phyloP scores from a whole-genome alignment of 2,329 filamentous ascomycete species.

The Diplodia mutila region DNA sequence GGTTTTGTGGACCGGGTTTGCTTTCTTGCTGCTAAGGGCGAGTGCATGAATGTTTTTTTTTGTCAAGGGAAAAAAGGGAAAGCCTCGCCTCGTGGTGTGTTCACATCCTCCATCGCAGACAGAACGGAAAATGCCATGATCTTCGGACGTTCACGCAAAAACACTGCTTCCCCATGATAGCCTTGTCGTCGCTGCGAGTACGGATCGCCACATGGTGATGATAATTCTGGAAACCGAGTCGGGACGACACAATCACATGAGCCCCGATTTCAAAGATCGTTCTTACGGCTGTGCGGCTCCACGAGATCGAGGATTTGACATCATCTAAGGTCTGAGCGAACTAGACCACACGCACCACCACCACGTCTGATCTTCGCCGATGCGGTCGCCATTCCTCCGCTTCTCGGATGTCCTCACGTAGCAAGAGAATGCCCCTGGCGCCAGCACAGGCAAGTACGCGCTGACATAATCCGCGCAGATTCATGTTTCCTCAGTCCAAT shows the following conservation, averaged over 20 bases:
- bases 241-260: not conserved
- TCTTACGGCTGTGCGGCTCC: not conserved
- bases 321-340: not conserved
- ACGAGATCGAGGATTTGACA: not conserved
- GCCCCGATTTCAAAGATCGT: not conserved
- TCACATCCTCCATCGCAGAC: conserved; percentile 20
- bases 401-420: not conserved
- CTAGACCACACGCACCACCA: not conserved
- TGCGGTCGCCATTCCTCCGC: not conserved
- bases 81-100: conserved; percentile 7
- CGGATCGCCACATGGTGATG: not conserved
- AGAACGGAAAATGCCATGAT: conserved; percentile 26
- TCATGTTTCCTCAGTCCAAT: too few relatives aligned
- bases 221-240: not conserved
- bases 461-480: not conserved
- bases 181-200: not conserved
- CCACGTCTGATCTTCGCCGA: not conserved
- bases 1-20: conserved; percentile 19
- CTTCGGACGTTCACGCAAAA: conserved; percentile 12
- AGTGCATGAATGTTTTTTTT: conserved; percentile 11
- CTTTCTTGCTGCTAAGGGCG: not conserved
- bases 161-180: not conserved
- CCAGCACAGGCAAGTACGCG: not conserved
- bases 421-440: not conserved
- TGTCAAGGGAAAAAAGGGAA: not conserved